Percentiles rank a stretch among this genome's conserved stretches.
phyloP scores from a whole-genome alignment of 1,139 yeast species.

The Suhomyces kunorum region DNA sequence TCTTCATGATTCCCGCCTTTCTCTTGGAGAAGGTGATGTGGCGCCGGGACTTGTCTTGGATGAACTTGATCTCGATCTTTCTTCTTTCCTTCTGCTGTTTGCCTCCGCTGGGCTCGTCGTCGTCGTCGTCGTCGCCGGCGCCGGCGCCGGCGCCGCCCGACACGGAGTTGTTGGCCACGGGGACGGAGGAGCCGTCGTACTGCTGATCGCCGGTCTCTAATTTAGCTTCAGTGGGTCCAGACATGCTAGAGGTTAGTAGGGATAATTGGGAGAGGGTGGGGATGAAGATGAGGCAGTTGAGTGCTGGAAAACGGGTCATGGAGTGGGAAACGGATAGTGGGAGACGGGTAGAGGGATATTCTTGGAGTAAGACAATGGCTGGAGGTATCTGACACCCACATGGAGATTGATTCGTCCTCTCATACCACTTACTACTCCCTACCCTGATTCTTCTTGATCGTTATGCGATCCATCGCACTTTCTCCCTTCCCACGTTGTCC shows the following conservation, averaged over 20 bases:
- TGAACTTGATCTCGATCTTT: slow-evolving; percentile 94
- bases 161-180: slow-evolving; percentile 24
- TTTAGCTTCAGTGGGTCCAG: slow-evolving; percentile 39
- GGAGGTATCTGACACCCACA: no score
- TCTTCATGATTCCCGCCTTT: slow-evolving; percentile 98
- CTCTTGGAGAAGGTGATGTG: slow-evolving; percentile 97
- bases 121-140: slow-evolving; percentile 59
- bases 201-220: slow-evolving; percentile 40
- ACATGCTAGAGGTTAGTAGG: slow-evolving; percentile 32
- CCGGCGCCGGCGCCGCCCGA: slow-evolving; percentile 35
- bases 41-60: slow-evolving; percentile 95
- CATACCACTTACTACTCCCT: no score
- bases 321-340: background rate
- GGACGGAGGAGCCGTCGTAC: slow-evolving; percentile 20
- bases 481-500: background rate
- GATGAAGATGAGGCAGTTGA: background rate
- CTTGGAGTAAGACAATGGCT: no score
- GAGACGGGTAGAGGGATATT: no score
- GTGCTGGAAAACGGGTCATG: background rate
- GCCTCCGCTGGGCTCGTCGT: slow-evolving; percentile 60
- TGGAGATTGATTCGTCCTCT: no score
- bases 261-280: background rate
- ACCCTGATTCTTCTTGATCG: no score
- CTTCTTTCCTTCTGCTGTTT: slow-evolving; percentile 79
- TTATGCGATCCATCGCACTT: no score